Percentiles rank a stretch among this genome's conserved stretches.
phyloP scores from a whole-genome alignment of 1,139 yeast species.

The Geotrichum macrosporum region DNA sequence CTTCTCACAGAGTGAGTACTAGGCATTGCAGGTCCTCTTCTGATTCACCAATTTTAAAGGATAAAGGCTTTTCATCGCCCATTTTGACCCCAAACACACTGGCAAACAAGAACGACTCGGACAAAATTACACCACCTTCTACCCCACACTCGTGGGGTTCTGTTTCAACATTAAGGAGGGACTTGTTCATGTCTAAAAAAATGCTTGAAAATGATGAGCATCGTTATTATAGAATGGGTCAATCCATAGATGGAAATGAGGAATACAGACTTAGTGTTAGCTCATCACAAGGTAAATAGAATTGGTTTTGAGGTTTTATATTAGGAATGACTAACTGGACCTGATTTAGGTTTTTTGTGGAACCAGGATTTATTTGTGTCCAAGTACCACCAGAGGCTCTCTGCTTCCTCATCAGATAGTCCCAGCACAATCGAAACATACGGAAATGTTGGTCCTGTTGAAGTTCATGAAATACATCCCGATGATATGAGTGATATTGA shows the following conservation, averaged over 20 bases:
- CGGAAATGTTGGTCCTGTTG: slow-evolving; percentile 1
- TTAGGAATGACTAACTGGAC: neutral
- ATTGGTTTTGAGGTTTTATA: neutral
- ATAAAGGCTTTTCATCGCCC: neutral
- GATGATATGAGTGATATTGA: neutral
- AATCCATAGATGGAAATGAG: slow-evolving; percentile 9
- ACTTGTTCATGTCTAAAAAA: slow-evolving; percentile 11
- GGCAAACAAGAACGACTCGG: neutral
- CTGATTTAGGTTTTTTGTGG: slow-evolving; percentile 16
- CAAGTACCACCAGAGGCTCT: slow-evolving; percentile 13
- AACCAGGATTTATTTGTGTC: slow-evolving; percentile 18
- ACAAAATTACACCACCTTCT: neutral
- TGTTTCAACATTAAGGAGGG: slow-evolving; percentile 1
- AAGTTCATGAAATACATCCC: slow-evolving; percentile 12
- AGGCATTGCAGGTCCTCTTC: neutral
- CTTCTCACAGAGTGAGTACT: neutral
- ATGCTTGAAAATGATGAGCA: slow-evolving; percentile 19
- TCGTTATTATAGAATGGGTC: slow-evolving; percentile 17
- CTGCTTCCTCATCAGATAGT: neutral
- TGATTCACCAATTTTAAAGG: neutral
- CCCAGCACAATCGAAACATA: neutral
- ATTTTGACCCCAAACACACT: neutral
- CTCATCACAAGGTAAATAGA: slow-evolving; percentile 15
- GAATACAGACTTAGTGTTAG: slow-evolving; percentile 17
- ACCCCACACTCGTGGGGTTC: slow-evolving; percentile 1